Evolutionary conservation across 164 flowering plant species (phyloP), one percentile per base, ranked within the genome.

Genomic region (Stephania japonica): DNA sequence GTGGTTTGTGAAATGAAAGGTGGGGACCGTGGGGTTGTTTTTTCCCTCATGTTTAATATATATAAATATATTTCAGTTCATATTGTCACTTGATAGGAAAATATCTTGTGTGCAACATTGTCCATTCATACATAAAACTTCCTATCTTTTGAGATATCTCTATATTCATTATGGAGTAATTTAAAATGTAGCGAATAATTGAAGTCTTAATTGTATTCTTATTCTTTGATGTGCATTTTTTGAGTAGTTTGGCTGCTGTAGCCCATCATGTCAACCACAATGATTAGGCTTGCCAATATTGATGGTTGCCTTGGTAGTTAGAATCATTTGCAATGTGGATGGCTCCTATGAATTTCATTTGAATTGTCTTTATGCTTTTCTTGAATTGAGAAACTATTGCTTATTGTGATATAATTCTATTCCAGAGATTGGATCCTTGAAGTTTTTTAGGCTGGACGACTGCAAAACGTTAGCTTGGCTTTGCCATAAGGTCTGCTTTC

Each of bases 1-100:
- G 79, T 89, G 50, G 96, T 96, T 72, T 96, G 99, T 81, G 93
- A 93, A 81, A 76, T 85, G 25, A 91, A 88, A 92, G 98, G 98
- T 92, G 32, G 21, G 67, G 8, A n/a, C n/a, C n/a, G n/a, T 23
- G 23, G 19, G 24, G 13, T 26, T 2, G 18, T n/a, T n/a, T n/a
- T n/a, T n/a, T n/a, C n/a, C n/a, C n/a, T n/a, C n/a, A n/a, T n/a
- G 38, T 2, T 32, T 2, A 2, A 32, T 32, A 32, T 32, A 32
- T 32, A 32, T 32, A 32, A 2, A 32, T 32, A 27, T 27, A 27
- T 27, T 27, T 32, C 0, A 32, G 38, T 32, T 32, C 38, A 32
- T 32, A 32, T 32, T 32, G 38, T 32, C 38, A 4, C 4, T 56
- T 56, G 7, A 5, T 18, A 56, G 6, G 7, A 16, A 56, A 64